Conservation (phyloP, 345 rosid genomes). For the Populus alba region DNA sequence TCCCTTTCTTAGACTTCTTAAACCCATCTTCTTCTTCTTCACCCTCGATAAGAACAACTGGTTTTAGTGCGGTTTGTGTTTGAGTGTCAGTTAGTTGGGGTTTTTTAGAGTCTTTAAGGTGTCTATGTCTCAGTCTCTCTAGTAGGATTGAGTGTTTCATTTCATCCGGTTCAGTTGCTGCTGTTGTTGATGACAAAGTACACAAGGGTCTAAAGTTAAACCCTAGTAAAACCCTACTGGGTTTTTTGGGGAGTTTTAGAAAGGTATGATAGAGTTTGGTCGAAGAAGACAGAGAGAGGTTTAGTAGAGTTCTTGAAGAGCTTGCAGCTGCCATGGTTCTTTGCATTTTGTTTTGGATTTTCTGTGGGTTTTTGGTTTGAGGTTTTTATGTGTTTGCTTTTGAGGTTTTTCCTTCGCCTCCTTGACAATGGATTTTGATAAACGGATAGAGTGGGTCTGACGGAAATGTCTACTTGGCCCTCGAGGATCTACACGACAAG, state of each 20-base stretch:
- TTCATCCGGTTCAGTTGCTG: slow-evolving; percentile 25
- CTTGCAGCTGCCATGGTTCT: slow-evolving; percentile 24
- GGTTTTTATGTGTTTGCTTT: background rate
- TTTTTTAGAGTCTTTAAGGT: slow-evolving; percentile 54
- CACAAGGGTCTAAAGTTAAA: slow-evolving; percentile 43
- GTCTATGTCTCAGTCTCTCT: slow-evolving; percentile 72
- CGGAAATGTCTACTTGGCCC: too few relatives aligned
- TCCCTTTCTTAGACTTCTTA: slow-evolving; percentile 39
- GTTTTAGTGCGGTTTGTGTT: background rate
- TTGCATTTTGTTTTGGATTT: background rate
- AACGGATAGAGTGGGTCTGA: background rate
- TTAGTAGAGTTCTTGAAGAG: slow-evolving; percentile 15
- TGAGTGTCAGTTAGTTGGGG: slow-evolving; percentile 31
- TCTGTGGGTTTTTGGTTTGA: background rate
- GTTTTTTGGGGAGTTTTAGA: slow-evolving; percentile 36
- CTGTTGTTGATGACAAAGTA: slow-evolving; percentile 35
- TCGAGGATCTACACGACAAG: too few relatives aligned
- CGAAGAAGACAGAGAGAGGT: slow-evolving; percentile 10
- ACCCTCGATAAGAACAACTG: slow-evolving; percentile 16
- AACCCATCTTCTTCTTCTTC: slow-evolving; percentile 19
- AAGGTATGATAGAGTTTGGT: slow-evolving; percentile 12
- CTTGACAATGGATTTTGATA: background rate
- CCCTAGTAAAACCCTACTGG: slow-evolving; percentile 48
- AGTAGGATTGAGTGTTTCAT: slow-evolving; percentile 68
- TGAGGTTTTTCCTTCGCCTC: background rate